A percentile compares a stretch with the other conserved stretches of the same genome.
Conservation (phyloP, 345 rosid species). For the Salix brachista region DNA sequence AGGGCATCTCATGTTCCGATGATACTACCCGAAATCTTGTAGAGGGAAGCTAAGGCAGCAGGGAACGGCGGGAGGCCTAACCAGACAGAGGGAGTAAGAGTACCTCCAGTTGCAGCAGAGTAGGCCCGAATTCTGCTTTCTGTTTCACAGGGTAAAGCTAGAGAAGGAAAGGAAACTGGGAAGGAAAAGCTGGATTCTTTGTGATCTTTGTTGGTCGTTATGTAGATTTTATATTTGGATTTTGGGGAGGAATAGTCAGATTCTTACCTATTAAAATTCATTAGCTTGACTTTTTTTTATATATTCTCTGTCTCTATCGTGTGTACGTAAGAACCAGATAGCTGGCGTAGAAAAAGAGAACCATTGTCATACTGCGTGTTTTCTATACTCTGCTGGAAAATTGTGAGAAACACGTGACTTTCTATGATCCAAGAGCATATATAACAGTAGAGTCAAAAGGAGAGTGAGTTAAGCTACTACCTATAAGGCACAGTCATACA, state of each 20-base stretch:
- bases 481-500: neutral
- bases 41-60: too few relatives aligned
- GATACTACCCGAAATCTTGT: too few relatives aligned
- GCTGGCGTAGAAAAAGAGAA: neutral
- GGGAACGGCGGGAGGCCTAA: too few relatives aligned
- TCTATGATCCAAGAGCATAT: neutral
- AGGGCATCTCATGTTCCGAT: too few relatives aligned
- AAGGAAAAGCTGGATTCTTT: slow-evolving; percentile 31
- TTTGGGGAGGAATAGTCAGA: slow-evolving; percentile 5
- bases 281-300: slow-evolving; percentile 18
- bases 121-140: too few relatives aligned
- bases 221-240: neutral
- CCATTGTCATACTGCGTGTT: slow-evolving; percentile 10
- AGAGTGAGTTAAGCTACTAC: neutral
- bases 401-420: neutral
- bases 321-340: slow-evolving; percentile 20
- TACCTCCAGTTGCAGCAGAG: too few relatives aligned
- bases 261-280: slow-evolving; percentile 19
- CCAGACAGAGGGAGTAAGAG: too few relatives aligned
- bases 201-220: slow-evolving; percentile 27
- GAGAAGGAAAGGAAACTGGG: slow-evolving; percentile 18
- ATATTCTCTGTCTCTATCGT: slow-evolving; percentile 17
- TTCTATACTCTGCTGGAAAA: neutral
- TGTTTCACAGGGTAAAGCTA: too few relatives aligned
- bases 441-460: neutral